Evolutionary conservation across 208 protist species (phyloP), one percentile per base, ranked within the genome.

Genomic region (Acanthamoeba castellanii): DNA sequence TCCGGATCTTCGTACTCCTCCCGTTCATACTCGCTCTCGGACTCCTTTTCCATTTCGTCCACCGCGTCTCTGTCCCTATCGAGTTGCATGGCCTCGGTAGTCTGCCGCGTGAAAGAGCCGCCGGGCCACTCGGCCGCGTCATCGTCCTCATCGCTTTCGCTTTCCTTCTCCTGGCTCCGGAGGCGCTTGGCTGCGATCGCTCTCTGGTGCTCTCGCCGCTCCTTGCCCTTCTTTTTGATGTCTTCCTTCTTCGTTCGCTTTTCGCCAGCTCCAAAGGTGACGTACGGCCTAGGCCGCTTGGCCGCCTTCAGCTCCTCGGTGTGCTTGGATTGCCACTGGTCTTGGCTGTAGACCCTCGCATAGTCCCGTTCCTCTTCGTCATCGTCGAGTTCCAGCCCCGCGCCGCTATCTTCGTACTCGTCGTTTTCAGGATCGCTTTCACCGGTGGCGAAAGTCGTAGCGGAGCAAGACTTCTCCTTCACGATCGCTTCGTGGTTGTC

Each of bases 1-100:
- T 85, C 76, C 18, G 81, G 81, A 11, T 88, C 81, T 30, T 57
- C 81, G 32, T 88, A 88, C 20, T 88, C 81, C 34, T 88, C 81
- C 16, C 81, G 0, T 22, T 88, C 81, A 27, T 88, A 88, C 27
- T 88, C 81, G 81, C 52, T 64, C 45, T 88, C 81, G 4, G 81
- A 88, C 14, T 88, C 81, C 5, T 88, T 88, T 25, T 57, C 42
- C 81, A 88, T 88, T 7, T 88, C 81, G 20, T 88, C 81, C 6
- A 42, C 50, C 45, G 50, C 81, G 7, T 64, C 81, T 88, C n/a
- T 20, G 47, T 88, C 50, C 81, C 34, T 64, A 11, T 59, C 50
- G 37, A 42, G 37, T 11, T 37, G 81, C 47, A 64, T 88, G 81
- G 47, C 42, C 30, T 82, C 74, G n/a, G 30, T 52, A 3, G 27